phyloP scores from a whole-genome alignment of 306 rosid genomes.

The Styphnolobium japonicum region DNA sequence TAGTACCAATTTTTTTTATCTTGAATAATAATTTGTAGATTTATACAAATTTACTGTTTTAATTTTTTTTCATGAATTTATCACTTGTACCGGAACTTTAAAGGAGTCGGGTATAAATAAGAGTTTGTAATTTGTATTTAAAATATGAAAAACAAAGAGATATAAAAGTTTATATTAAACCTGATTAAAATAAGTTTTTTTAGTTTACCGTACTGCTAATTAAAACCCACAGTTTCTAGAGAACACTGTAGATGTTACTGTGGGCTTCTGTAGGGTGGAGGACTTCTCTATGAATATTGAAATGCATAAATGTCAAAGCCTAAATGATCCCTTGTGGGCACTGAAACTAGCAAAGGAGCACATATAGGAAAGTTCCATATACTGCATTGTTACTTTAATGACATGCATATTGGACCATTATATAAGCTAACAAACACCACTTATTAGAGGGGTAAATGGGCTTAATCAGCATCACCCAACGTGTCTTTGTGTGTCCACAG shows the following conservation, averaged over 20 bases:
- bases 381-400: slow-evolving; percentile 28
- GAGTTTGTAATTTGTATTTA: neutral
- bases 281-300: neutral
- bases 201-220: no score
- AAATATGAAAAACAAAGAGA: neutral
- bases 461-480: slow-evolving; percentile 29
- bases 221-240: no score
- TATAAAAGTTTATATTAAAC: no score
- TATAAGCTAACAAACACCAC: slow-evolving; percentile 21
- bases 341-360: slow-evolving; percentile 21
- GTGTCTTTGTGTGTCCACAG: slow-evolving; percentile 29
- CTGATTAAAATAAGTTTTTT: no score
- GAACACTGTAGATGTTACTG: neutral
- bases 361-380: slow-evolving; percentile 10
- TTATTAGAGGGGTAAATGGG: slow-evolving; percentile 19
- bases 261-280: neutral
- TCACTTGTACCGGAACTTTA: neutral
- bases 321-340: slow-evolving; percentile 21
- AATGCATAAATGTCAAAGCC: slow-evolving; percentile 29
- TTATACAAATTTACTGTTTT: no score
- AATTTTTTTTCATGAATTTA: neutral
- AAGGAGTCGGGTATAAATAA: neutral
- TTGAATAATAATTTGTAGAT: no score
- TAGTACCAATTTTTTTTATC: no score
- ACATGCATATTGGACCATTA: slow-evolving; percentile 37